Base-by-base conservation (phyloP, 176 grass and related monocot genomes). In the Areca catechu region DNA sequence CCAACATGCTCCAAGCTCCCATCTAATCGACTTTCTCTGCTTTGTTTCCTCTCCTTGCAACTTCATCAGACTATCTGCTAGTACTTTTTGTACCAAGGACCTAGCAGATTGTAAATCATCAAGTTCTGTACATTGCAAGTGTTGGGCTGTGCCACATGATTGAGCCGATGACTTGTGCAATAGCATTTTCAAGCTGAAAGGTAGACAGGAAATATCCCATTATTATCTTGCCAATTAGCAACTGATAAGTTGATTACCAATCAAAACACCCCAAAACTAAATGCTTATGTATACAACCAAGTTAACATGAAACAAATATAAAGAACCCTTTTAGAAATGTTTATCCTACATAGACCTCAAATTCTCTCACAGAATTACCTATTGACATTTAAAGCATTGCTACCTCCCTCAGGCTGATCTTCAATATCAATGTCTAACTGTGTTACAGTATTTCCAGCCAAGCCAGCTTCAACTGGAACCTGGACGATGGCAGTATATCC, bases 1-100 rank as follows among this genome's bases (percentile, higher is more conserved):
- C 93, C 93, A 97, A 59, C 93, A 97, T 68, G 93, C 87, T 58
- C 93, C 93, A 67, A 97, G 93, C 49, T 97, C 93, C 93, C 93
- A 97, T 80, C 87, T 88, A 50, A 90, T 90, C 22, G 75, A 71
- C 65, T 70, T 85, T 72, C 64, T 88, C 72, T 70, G 68, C 73
- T 71, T 79, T 48, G 58, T 63, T 68, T 53, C 52, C 67, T 88
- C 87, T 50, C n/a, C 60, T 80, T 97, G 77, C 77, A 97, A 82
- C 72, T 82, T 97, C 47, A 61, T 28, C 25, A 97, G 76, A 61
- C 83, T 97, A 64, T 97, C 75, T 69, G 69, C 72, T 22, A 97
- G 51, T 80, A 91, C 74, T 59, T 82, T 88, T 60, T 15, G 22
- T 43, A 88, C 78, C 63, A 91, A 91, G 64, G 53, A 67, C 62